Base-by-base conservation (phyloP, 768 basidiomycete species). In the Mycena filopes region DNA sequence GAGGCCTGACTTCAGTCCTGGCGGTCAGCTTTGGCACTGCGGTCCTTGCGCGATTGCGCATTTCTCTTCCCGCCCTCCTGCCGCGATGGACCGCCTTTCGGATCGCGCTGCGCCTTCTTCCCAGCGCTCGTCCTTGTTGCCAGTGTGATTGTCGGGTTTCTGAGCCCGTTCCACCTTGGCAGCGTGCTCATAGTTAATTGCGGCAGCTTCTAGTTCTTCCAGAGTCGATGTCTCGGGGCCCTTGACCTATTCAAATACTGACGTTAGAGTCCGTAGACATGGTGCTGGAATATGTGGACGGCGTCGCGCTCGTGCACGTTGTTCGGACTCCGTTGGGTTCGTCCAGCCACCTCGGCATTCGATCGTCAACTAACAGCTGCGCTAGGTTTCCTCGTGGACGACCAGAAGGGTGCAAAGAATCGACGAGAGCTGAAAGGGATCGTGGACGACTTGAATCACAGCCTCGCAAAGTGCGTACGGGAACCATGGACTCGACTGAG, bases 371-470 rank as follows among this genome's bases (percentile, higher is more conserved):
- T 54, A n/a, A n/a, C n/a, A n/a, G n/a, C 28, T 38, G 81, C 83
- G 43, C 75, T 96, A 65, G 91, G 90, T 49, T 75, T 91, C 25
- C 78, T 88, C 41, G 85, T 92, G 29, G 94, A 89, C 55, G 93
- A 96, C 74, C 88, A 92, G 72, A 82, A 81, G 54, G 86, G 84
- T 54, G 84, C 84, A 73, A 85, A 78, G 68, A 85, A 78, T 47
- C 80, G 84, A 67, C 74, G 72, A 65, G 86, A 83, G 64, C 76
- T 89, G 72, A 81, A 79, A 59, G 75, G 70, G 60, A 77, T 83
- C 46, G 88, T 89, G 12, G 82, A 84, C 2, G 82, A 80, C 53
- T 83, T 87, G 48, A 75, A 80, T 62, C 76, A 76, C 12, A 73
- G 73, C 3, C 81, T 94, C 55, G 78, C 80, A 1, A 79, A 76